Percentiles rank a stretch among this genome's conserved stretches.
These are phyloP conservation scores for Mucuna pruriens DNA, from an alignment of 306 rosid species.

Conservation along the genomic window DNA sequence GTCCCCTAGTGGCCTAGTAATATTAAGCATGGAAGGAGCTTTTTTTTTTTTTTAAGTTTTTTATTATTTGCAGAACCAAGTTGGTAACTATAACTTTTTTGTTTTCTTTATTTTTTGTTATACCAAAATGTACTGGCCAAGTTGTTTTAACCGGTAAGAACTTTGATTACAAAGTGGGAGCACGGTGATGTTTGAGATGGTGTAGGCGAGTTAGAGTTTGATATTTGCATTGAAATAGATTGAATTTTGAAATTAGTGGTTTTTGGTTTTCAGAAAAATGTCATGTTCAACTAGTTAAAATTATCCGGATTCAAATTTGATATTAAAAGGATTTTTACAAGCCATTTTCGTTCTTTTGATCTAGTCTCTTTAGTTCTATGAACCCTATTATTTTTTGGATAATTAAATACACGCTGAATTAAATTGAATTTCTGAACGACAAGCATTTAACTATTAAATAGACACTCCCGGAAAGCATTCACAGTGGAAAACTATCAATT, in stretches of 20 bases:
- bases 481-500: neutral
- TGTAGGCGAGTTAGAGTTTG: neutral
- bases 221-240: neutral
- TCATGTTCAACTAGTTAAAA: neutral
- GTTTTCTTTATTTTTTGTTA: neutral
- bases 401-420: neutral
- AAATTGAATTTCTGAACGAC: neutral
- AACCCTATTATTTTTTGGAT: neutral
- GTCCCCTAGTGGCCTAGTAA: neutral
- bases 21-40: conserved; percentile 24
- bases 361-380: neutral
- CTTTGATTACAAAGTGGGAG: neutral
- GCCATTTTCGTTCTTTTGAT: neutral
- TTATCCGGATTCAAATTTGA: neutral
- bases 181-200: neutral
- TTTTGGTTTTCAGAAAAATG: neutral
- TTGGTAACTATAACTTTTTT: conserved; percentile 21
- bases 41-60: conserved; percentile 20
- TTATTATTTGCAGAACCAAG: conserved; percentile 33
- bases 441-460: neutral
- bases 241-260: neutral
- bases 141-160: neutral
- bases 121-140: conserved; percentile 12
- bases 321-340: neutral
- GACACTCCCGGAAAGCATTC: neutral